phyloP scores from a whole-genome alignment of 2,329 filamentous ascomycete genomes.

The Calonectria crousiana region DNA sequence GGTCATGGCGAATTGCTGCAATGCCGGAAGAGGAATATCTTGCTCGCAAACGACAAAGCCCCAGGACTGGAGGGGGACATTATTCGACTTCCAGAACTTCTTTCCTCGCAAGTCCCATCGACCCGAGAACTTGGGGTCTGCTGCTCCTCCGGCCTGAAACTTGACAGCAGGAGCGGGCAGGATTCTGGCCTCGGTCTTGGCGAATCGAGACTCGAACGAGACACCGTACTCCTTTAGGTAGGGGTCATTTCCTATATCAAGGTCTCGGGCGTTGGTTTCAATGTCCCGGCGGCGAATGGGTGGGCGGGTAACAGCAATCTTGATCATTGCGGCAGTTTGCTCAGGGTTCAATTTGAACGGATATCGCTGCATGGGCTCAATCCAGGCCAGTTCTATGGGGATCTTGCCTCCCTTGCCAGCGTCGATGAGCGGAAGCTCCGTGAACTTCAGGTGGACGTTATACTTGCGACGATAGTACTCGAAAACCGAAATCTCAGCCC shows the following conservation, averaged over 20 bases:
- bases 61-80: constrained; percentile 76
- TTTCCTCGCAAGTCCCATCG: constrained; percentile 91
- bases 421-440: constrained; percentile 68
- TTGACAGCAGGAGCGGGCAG: constrained; percentile 78
- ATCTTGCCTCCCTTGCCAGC: constrained; percentile 67
- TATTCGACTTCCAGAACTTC: constrained; percentile 77
- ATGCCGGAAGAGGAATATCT: constrained; percentile 57
- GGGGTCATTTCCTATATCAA: constrained; percentile 77
- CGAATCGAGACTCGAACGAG: constrained; percentile 72
- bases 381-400: constrained; percentile 71
- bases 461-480: constrained; percentile 71
- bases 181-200: constrained; percentile 76
- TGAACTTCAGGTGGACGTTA: constrained; percentile 59
- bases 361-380: constrained; percentile 70
- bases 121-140: constrained; percentile 75
- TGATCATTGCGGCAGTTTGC: constrained; percentile 90
- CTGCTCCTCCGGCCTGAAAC: constrained; percentile 67
- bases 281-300: constrained; percentile 76
- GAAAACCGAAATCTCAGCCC: constrained; percentile 59
- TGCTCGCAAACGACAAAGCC: constrained; percentile 76
- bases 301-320: constrained; percentile 87
- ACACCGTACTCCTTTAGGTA: constrained; percentile 82
- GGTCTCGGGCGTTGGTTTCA: constrained; percentile 63
- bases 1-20: constrained; percentile 49
- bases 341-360: constrained; percentile 70